A percentile compares a stretch with the other conserved stretches of the same genome.
phyloP scores from a whole-genome alignment of 2,329 filamentous ascomycete species.

The Salinomyces thailandicus region DNA sequence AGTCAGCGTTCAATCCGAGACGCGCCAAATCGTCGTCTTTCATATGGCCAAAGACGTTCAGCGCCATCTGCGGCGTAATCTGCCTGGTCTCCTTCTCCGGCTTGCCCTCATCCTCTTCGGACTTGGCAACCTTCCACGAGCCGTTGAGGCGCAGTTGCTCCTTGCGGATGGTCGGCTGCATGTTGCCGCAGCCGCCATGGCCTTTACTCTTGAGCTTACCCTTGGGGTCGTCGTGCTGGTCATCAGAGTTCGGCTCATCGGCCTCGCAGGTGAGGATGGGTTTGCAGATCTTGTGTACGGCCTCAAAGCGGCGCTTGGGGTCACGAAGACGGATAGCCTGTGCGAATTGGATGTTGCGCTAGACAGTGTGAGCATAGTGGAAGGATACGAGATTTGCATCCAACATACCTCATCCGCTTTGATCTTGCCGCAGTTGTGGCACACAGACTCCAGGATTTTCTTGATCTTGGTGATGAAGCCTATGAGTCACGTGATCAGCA shows the following conservation, averaged over 20 bases:
- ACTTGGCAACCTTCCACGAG: slow-evolving; percentile 61
- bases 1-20: slow-evolving; percentile 88
- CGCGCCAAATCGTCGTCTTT: slow-evolving; percentile 68
- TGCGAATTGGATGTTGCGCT: slow-evolving; percentile 77
- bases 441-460: slow-evolving; percentile 97
- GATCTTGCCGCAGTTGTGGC: slow-evolving; percentile 97
- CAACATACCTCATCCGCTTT: slow-evolving; percentile 97
- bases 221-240: slow-evolving; percentile 51
- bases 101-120: slow-evolving; percentile 60
- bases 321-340: slow-evolving; percentile 77
- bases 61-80: slow-evolving; percentile 74
- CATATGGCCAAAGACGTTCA: slow-evolving; percentile 80
- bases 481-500: slow-evolving; percentile 25
- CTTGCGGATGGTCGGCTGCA: slow-evolving; percentile 78
- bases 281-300: slow-evolving; percentile 87
- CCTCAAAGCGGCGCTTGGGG: slow-evolving; percentile 87
- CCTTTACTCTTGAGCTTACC: slow-evolving; percentile 43
- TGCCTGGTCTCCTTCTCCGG: slow-evolving; percentile 67
- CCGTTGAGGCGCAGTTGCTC: slow-evolving; percentile 73
- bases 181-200: slow-evolving; percentile 90
- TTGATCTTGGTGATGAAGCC: slow-evolving; percentile 99
- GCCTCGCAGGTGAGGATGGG: slow-evolving; percentile 76
- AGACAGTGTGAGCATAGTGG: slow-evolving; percentile 31
- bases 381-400: slow-evolving; percentile 53
- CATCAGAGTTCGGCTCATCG: slow-evolving; percentile 54